Base-by-base conservation (phyloP, 2,329 filamentous ascomycete species). In the Paecilomyces formosus region DNA sequence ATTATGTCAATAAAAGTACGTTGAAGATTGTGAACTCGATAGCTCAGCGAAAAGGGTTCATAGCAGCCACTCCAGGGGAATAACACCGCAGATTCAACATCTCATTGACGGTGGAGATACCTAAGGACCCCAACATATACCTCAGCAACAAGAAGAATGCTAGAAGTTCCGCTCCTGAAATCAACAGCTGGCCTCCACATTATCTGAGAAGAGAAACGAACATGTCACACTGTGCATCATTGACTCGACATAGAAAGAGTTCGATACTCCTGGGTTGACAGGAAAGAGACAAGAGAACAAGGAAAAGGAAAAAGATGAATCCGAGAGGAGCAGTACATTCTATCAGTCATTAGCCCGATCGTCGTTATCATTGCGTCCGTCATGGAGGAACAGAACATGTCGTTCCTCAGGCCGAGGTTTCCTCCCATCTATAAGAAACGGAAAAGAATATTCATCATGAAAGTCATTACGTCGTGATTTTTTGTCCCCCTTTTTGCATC, bases 391-490 rank as follows among this genome's bases (percentile, higher is more conserved):
- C n/a, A n/a, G n/a, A 45, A 45, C 35, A 45, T 18, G n/a, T 45
- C 18, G 39, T 45, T 45, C 8, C 39, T 9, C 39, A 21, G 39
- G 18, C 6, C n/a, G 39, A 45, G n/a, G 18, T 45, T 45, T 45
- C 39, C 15, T 45, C n/a, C 11, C 30, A 30, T 54, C 53, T 54
- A 54, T 35, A 21, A 31, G 11, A 54, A 31, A 18, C 18, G 18
- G 53, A 31, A 21, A 21, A 31, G 13, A 21, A 21, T 53, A 30
- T 35, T 61, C 58, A 55, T 61, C 58, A 55, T 60, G 24, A 60
- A 28, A 26, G 53, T 61, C 60, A 53, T 61, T 28, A 56, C 58
- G 39, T 57, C 56, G 54, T 60, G 28, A 54, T 28, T 54, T 21
- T 30, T 54, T n/a, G 6, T 56, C 56, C 35, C 39, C 39, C 39